Conservation (phyloP, 345 rosid species). For the Diplotaxis tenuifolia region DNA sequence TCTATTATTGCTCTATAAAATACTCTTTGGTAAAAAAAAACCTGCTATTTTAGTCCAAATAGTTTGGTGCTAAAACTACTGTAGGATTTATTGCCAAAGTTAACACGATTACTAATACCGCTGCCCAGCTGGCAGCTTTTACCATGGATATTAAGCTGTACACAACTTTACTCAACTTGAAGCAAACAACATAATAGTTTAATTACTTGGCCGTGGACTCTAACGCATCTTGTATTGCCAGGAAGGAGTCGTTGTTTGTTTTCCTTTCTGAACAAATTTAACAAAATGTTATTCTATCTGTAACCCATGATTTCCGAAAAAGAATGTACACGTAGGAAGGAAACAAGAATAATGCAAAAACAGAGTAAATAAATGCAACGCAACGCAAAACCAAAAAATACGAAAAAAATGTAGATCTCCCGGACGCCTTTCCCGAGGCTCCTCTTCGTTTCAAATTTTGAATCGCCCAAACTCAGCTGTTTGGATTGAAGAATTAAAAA, state of each 20-base stretch:
- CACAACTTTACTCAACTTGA: neutral
- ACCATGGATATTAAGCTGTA: conserved; percentile 11
- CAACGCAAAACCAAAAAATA: no score
- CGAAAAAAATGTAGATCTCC: no score
- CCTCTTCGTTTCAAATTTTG: no score
- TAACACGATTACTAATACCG: neutral
- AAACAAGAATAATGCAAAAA: conserved; percentile 34
- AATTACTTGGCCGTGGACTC: neutral
- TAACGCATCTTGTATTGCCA: no score
- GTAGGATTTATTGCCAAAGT: conserved; percentile 8
- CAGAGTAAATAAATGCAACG: no score
- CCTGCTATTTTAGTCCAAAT: neutral
- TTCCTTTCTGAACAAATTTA: neutral
- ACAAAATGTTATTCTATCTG: no score
- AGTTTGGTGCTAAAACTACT: conserved; percentile 1
- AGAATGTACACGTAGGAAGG: no score
- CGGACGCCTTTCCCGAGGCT: no score
- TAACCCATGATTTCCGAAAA: no score
- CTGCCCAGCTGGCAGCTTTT: conserved; percentile 23
- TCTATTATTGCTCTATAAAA: neutral
- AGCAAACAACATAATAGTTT: neutral
- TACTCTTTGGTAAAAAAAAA: neutral
- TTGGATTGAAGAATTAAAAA: no score
- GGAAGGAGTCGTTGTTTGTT: neutral
- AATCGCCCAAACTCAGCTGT: no score